phyloP scores from a whole-genome alignment of 1,139 yeast species.

The Debaryomyces psychrophilus region DNA sequence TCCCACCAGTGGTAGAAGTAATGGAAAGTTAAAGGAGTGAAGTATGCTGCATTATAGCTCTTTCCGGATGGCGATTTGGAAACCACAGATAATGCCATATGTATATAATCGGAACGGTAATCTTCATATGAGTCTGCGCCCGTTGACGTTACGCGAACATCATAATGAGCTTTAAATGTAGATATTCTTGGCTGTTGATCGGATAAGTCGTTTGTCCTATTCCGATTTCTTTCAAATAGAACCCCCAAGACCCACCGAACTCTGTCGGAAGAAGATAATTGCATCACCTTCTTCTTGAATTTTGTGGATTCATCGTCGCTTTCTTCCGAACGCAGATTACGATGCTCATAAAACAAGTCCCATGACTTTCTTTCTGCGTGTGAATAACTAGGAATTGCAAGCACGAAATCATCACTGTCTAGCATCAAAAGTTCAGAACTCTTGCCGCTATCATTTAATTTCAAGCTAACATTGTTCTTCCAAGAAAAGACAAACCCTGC shows the following conservation, averaged over 20 bases:
- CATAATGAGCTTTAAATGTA: slow-evolving; percentile 46
- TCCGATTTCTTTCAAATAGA: slow-evolving; percentile 42
- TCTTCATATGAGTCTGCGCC: slow-evolving; percentile 73
- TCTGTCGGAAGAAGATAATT: slow-evolving; percentile 41
- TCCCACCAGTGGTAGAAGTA: slow-evolving; percentile 88
- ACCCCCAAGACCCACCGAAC: slow-evolving; percentile 49
- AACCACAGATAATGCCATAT: slow-evolving; percentile 63
- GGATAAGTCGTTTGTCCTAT: slow-evolving; percentile 22
- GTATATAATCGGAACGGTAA: slow-evolving; percentile 78
- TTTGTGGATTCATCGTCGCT: slow-evolving; percentile 34
- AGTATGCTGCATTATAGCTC: slow-evolving; percentile 70
- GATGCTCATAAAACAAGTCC: slow-evolving; percentile 35
- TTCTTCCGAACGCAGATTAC: slow-evolving; percentile 15
- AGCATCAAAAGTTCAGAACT: slow-evolving; percentile 66
- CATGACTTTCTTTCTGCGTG: slow-evolving; percentile 35
- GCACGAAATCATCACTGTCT: slow-evolving; percentile 64
- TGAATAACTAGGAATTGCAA: slow-evolving; percentile 65
- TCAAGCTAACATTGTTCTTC: slow-evolving; percentile 63
- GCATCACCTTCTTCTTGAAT: slow-evolving; percentile 42
- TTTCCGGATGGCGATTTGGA: slow-evolving; percentile 37
- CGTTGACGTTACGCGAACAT: slow-evolving; percentile 46
- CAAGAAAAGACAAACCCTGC: slow-evolving; percentile 86
- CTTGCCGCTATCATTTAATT: slow-evolving; percentile 63
- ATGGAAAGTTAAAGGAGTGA: slow-evolving; percentile 68
- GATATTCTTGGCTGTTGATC: slow-evolving; percentile 38